Evolutionary conservation across 2,329 filamentous ascomycete genomes (phyloP).

Genomic region (Pseudocercospora pini-densiflorae): DNA sequence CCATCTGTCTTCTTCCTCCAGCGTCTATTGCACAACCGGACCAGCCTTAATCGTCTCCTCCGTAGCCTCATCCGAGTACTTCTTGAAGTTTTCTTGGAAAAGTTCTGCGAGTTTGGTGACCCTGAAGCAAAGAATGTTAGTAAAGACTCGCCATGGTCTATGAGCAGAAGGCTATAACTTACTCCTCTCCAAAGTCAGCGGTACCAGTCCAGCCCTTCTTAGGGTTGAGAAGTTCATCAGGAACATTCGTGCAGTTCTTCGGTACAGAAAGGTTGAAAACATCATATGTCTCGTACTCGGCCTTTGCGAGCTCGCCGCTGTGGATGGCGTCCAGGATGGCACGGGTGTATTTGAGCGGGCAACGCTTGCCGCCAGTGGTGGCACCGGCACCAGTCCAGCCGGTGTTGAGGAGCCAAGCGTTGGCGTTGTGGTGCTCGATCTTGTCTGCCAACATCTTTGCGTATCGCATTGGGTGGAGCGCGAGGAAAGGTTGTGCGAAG

Average conservation of each 20-base stretch:
- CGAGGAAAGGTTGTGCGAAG: constrained; percentile 99
- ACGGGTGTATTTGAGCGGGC: constrained; percentile 97
- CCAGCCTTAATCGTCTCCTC: constrained; percentile 52
- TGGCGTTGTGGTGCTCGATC: constrained; percentile 92
- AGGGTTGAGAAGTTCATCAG: constrained; percentile 91
- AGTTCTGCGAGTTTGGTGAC: constrained; percentile 84
- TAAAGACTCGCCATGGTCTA: background rate
- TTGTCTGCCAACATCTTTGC: constrained; percentile 98
- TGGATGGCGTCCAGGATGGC: constrained; percentile 98
- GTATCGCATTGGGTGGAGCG: constrained; percentile 98
- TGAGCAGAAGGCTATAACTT: background rate
- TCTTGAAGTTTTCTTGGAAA: constrained; percentile 97
- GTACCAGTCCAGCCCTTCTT: constrained; percentile 86
- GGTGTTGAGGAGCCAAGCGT: constrained; percentile 98
- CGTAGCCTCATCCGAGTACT: constrained; percentile 80
- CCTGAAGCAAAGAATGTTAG: background rate
- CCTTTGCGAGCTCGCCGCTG: constrained; percentile 90
- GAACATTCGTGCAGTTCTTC: constrained; percentile 86
- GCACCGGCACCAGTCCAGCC: constrained; percentile 94
- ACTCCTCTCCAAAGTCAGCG: constrained; percentile 79
- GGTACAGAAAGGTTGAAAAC: constrained; percentile 98
- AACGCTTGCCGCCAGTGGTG: constrained; percentile 87
- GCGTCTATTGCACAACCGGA: constrained; percentile 34
- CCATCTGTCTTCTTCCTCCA: background rate
- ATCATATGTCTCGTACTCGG: constrained; percentile 92